These are phyloP conservation scores for Stygiomarasmius scandens DNA, from an alignment of 1,284 basidiomycete genomes.

Conservation along the genomic window DNA sequence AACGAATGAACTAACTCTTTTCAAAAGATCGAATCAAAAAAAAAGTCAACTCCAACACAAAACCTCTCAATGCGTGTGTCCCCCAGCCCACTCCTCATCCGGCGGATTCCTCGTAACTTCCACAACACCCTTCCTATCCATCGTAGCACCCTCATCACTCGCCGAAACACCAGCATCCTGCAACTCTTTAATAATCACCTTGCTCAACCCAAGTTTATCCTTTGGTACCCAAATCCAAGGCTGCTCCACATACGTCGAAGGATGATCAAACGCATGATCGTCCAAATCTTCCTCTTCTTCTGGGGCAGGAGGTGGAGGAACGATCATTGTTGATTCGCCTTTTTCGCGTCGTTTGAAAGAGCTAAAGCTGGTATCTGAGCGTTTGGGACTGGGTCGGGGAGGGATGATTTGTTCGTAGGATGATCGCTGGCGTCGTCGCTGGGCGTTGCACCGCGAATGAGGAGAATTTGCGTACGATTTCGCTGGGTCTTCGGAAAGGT, in stretches of 20 bases:
- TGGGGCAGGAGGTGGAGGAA: slow-evolving; percentile 28
- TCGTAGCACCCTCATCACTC: slow-evolving; percentile 51
- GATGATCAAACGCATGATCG: slow-evolving; percentile 61
- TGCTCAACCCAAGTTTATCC: slow-evolving; percentile 61
- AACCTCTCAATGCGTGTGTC: slow-evolving; percentile 24
- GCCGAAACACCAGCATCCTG: slow-evolving; percentile 43
- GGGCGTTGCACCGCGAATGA: neutral
- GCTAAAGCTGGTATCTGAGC: neutral
- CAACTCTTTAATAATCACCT: slow-evolving; percentile 52
- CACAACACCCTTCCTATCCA: slow-evolving; percentile 54
- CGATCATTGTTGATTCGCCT: slow-evolving; percentile 11
- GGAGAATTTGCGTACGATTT: slow-evolving; percentile 23
- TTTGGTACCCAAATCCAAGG: slow-evolving; percentile 67
- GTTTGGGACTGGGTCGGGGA: neutral
- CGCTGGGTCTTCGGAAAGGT: slow-evolving; percentile 22
- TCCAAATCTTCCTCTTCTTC: slow-evolving; percentile 35
- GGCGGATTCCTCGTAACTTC: slow-evolving; percentile 54
- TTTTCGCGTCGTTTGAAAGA: neutral
- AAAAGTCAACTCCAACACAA: too few species aligned
- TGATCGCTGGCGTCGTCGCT: neutral
- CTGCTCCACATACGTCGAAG: slow-evolving; percentile 63
- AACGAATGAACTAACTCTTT: too few species aligned
- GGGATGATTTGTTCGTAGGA: neutral
- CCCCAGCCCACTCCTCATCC: slow-evolving; percentile 50
- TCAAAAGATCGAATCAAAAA: too few species aligned